Percentiles rank a stretch among this genome's conserved stretches.
Evolutionary conservation across 345 rosid genomes (phyloP).

Genomic region (Eucalyptus curtisii): DNA sequence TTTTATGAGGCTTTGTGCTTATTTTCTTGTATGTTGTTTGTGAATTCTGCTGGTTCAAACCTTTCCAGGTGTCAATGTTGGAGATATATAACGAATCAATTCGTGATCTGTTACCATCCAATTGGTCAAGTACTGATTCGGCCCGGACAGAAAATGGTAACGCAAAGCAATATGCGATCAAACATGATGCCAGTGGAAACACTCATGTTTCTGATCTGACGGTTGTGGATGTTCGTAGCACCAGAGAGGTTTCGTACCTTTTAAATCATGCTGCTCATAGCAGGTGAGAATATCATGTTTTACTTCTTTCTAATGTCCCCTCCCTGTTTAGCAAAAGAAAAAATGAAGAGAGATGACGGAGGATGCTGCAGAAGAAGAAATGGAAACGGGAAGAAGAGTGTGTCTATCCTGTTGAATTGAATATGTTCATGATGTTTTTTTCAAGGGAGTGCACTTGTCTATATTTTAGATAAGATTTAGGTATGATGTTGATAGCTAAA

Average conservation of each 20-base stretch:
- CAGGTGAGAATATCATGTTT: slow-evolving; percentile 28
- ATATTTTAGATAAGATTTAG: neutral
- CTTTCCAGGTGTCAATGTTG: slow-evolving; percentile 81
- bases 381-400: neutral
- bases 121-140: slow-evolving; percentile 27
- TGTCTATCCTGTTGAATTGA: neutral
- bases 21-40: neutral
- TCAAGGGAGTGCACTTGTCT: neutral
- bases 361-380: neutral
- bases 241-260: slow-evolving; percentile 56
- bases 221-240: slow-evolving; percentile 60
- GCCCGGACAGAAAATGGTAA: slow-evolving; percentile 38
- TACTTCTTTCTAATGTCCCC: neutral
- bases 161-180: slow-evolving; percentile 50
- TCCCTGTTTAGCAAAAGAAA: neutral
- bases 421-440: neutral
- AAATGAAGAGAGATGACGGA: neutral
- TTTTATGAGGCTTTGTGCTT: neutral
- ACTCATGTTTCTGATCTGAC: slow-evolving; percentile 72
- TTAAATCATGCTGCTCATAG: slow-evolving; percentile 79
- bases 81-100: slow-evolving; percentile 95
- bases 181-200: slow-evolving; percentile 78
- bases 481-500: neutral
- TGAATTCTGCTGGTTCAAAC: neutral
- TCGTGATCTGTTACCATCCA: slow-evolving; percentile 65